These are phyloP conservation scores for Phyllosticta citribraziliensis DNA, from an alignment of 2,329 filamentous ascomycete genomes.

Conservation along the genomic window DNA sequence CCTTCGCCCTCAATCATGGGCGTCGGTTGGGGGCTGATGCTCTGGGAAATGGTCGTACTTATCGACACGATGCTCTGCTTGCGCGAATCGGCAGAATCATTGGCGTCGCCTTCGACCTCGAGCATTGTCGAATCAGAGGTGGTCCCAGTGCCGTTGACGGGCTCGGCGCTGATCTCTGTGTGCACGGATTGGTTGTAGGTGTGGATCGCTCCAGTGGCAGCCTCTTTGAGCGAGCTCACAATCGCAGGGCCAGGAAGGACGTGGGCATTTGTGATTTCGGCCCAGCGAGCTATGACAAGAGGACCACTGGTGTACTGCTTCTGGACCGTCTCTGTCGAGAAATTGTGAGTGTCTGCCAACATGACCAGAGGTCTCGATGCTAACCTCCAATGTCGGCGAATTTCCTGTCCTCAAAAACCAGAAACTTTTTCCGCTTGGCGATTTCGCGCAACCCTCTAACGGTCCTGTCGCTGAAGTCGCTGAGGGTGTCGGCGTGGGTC, in stretches of 20 bases:
- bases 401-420: slow-evolving; percentile 47
- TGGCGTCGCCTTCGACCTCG: slow-evolving; percentile 21
- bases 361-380: slow-evolving; percentile 9
- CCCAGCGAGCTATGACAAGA: slow-evolving; percentile 42
- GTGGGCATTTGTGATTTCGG: slow-evolving; percentile 44
- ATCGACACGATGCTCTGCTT: slow-evolving; percentile 71
- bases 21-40: slow-evolving; percentile 39
- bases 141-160: slow-evolving; percentile 10
- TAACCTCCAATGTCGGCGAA: slow-evolving; percentile 47
- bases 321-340: slow-evolving; percentile 39
- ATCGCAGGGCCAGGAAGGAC: slow-evolving; percentile 44
- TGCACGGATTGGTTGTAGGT: slow-evolving; percentile 42
- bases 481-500: slow-evolving; percentile 52
- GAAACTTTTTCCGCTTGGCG: slow-evolving; percentile 38
- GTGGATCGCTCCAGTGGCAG: slow-evolving; percentile 37
- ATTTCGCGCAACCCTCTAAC: slow-evolving; percentile 39
- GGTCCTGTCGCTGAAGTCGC: slow-evolving; percentile 50
- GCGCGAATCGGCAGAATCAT: slow-evolving; percentile 42
- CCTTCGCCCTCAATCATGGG: slow-evolving; percentile 26
- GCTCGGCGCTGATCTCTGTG: slow-evolving; percentile 39
- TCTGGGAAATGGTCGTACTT: slow-evolving; percentile 71
- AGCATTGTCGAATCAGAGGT: slow-evolving; percentile 34
- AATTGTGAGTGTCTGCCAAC: slow-evolving; percentile 13
- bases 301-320: slow-evolving; percentile 44
- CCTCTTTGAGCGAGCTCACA: slow-evolving; percentile 40